Conservation (phyloP, 2,329 filamentous ascomycete species). For the Colletotrichum endophyticum region DNA sequence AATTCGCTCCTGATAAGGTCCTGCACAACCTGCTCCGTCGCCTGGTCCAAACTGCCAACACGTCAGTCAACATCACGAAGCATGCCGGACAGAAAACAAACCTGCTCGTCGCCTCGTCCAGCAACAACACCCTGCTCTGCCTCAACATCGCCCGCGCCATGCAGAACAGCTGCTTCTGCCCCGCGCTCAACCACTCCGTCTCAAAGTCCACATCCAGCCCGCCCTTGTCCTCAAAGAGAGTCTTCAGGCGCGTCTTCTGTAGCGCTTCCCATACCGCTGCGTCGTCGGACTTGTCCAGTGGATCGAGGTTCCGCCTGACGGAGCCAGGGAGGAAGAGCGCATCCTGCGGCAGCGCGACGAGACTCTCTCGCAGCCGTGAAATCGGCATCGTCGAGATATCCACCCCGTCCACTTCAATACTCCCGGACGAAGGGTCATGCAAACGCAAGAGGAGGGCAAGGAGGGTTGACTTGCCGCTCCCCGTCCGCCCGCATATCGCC, state of each 20-base stretch:
- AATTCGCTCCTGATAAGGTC: constrained; percentile 32
- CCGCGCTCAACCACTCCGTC: constrained; percentile 34
- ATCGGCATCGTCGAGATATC: constrained; percentile 32
- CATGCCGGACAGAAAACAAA: constrained; percentile 16
- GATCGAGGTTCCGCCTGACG: constrained; percentile 55
- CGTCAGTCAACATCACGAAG: constrained; percentile 31
- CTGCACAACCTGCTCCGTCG: constrained; percentile 35
- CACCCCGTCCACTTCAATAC: constrained; percentile 49
- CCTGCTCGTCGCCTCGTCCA: constrained; percentile 45
- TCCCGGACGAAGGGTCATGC: constrained; percentile 44
- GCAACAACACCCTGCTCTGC: constrained; percentile 28
- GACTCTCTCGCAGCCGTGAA: constrained; percentile 25
- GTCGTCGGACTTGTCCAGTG: constrained; percentile 39
- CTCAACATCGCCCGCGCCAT: constrained; percentile 34
- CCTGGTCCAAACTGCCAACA: constrained; percentile 30
- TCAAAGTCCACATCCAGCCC: constrained; percentile 41
- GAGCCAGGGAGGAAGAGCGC: constrained; percentile 53
- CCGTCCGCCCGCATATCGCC: constrained; percentile 49
- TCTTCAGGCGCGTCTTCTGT: constrained; percentile 49
- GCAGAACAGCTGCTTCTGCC: constrained; percentile 36
- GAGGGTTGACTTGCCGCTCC: constrained; percentile 40
- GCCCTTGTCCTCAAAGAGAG: constrained; percentile 40
- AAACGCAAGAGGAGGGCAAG: constrained; percentile 51
- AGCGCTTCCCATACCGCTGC: constrained; percentile 48
- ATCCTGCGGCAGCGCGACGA: constrained; percentile 56